phyloP scores from a whole-genome alignment of 768 basidiomycete genomes.

The Myochromella boudieri region DNA sequence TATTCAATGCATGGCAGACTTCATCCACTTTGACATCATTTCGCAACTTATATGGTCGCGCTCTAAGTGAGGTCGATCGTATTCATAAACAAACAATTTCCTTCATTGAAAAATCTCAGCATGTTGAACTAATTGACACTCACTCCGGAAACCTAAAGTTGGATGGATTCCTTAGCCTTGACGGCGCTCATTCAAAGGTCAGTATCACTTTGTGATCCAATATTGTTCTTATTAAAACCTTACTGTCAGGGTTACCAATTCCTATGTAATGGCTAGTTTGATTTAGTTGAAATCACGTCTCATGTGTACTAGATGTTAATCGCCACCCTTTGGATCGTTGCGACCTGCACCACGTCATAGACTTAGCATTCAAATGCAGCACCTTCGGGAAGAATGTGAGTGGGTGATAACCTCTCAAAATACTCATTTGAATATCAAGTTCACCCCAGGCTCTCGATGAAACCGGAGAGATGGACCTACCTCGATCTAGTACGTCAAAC shows the following conservation, averaged over 20 bases:
- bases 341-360: constrained; percentile 71
- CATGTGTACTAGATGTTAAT: constrained; percentile 65
- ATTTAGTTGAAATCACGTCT: constrained; percentile 7
- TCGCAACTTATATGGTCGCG: constrained; percentile 70
- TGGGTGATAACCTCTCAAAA: constrained; percentile 5
- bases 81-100: neutral
- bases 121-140: constrained; percentile 63
- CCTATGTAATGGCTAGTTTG: constrained; percentile 58
- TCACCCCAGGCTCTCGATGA: constrained; percentile 67
- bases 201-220: constrained; percentile 13
- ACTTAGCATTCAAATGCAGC: constrained; percentile 62
- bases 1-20: constrained; percentile 43
- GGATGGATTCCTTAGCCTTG: constrained; percentile 83
- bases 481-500: constrained; percentile 41
- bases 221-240: constrained; percentile 15
- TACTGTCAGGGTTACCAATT: constrained; percentile 73
- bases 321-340: constrained; percentile 62
- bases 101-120: constrained; percentile 38
- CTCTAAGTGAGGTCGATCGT: constrained; percentile 62
- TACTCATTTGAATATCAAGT: neutral
- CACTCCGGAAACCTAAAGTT: constrained; percentile 51
- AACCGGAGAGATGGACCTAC: constrained; percentile 48
- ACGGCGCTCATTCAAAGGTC: constrained; percentile 75
- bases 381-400: constrained; percentile 75
- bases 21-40: constrained; percentile 65